Evolutionary conservation across 139 green algal species (phyloP).

Genomic region (Micromonas commoda): DNA sequence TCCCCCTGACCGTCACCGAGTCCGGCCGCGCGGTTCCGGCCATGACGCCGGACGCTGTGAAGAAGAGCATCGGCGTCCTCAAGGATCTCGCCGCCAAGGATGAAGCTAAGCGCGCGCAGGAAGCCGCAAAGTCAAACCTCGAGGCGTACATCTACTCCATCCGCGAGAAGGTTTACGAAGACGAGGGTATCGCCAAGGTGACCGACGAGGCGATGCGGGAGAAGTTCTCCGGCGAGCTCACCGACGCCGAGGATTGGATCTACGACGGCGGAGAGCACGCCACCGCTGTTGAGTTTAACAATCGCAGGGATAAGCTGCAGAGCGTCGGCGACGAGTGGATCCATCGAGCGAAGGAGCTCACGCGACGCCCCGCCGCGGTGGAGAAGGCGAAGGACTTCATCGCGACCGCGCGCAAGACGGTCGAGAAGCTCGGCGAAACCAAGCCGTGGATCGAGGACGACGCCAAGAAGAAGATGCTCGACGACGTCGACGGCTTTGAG

Average conservation of each 20-base stretch:
- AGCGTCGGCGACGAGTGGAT: constrained; percentile 49
- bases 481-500: constrained; percentile 56
- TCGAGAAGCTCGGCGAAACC: constrained; percentile 54
- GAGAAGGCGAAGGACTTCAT: constrained; percentile 43
- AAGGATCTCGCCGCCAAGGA: constrained; percentile 45
- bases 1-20: neutral
- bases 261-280: constrained; percentile 75
- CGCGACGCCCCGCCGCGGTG: constrained; percentile 46
- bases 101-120: constrained; percentile 47
- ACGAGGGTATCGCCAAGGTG: constrained; percentile 55
- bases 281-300: constrained; percentile 31
- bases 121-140: constrained; percentile 72
- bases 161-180: constrained; percentile 47
- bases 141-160: constrained; percentile 84
- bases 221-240: constrained; percentile 51
- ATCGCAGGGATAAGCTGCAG: constrained; percentile 48
- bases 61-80: neutral
- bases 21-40: neutral
- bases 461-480: constrained; percentile 47
- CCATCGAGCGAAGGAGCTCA: constrained; percentile 42
- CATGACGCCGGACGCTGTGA: neutral
- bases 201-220: constrained; percentile 65
- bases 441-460: constrained; percentile 79
- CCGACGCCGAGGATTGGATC: constrained; percentile 86
- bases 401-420: constrained; percentile 41